Evolutionary conservation across 1,284 basidiomycete species (phyloP).

Genomic region (Trametes pubescens): DNA sequence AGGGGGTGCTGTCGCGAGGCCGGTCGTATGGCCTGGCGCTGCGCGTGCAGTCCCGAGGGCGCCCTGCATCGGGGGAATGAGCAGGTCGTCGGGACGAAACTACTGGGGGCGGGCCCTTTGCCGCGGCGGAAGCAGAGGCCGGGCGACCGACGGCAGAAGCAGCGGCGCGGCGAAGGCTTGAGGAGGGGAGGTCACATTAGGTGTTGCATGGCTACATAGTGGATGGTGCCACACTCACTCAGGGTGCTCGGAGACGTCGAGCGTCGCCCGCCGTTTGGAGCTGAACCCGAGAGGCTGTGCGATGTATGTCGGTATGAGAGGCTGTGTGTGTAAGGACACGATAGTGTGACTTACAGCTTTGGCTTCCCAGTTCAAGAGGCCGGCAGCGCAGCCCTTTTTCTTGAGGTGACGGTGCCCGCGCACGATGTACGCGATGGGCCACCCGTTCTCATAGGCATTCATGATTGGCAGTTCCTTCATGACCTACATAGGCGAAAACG

Average conservation of each 20-base stretch:
- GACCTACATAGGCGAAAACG: conserved; percentile 10
- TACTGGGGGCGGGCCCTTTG: too few species aligned
- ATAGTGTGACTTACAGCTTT: background rate
- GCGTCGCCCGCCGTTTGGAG: background rate
- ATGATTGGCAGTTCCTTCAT: conserved; percentile 1
- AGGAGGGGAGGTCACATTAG: background rate
- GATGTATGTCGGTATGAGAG: background rate
- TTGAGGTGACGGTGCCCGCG: background rate
- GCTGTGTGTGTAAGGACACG: background rate
- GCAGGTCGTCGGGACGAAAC: too few species aligned
- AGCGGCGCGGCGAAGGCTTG: background rate
- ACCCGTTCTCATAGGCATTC: conserved; percentile 7
- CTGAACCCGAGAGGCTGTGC: background rate
- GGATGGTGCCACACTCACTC: background rate
- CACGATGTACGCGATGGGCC: conserved; percentile 12
- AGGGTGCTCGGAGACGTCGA: background rate
- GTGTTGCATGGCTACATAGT: background rate
- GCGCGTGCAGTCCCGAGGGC: too few species aligned
- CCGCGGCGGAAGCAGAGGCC: too few species aligned
- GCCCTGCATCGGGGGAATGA: too few species aligned
- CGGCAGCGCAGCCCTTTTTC: background rate
- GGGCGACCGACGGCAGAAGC: too few species aligned
- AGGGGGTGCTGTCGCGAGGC: background rate
- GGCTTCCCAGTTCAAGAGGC: background rate
- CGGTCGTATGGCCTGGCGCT: too few species aligned